Evolutionary conservation across 1,284 basidiomycete genomes (phyloP).

Genomic region (Cutaneotrichosporon dermatis): DNA sequence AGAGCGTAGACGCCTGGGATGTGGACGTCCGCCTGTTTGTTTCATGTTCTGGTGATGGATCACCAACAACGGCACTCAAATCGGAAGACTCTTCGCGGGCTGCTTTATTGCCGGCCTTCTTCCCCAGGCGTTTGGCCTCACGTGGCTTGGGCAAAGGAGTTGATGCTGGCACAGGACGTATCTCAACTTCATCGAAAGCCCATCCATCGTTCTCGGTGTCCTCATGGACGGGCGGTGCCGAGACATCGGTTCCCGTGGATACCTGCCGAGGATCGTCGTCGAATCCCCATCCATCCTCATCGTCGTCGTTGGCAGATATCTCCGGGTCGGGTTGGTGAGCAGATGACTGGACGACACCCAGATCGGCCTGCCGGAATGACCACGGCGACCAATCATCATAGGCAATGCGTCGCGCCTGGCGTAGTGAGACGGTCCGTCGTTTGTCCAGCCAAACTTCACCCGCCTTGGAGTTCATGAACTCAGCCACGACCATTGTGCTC

Average conservation of each 20-base stretch:
- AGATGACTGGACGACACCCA: too few species aligned
- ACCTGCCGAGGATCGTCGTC: slow-evolving; percentile 15
- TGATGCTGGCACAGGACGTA: neutral
- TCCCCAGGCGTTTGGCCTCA: slow-evolving; percentile 1
- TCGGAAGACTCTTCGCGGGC: slow-evolving; percentile 10
- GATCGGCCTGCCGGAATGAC: neutral
- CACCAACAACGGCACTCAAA: too few species aligned
- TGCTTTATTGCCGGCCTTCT: slow-evolving; percentile 1
- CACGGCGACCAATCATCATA: slow-evolving; percentile 1
- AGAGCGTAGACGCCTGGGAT: too few species aligned
- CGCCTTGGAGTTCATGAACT: slow-evolving; percentile 52
- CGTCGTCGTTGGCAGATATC: neutral
- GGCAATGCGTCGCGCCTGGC: neutral
- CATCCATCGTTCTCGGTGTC: slow-evolving; percentile 40
- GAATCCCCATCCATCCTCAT: slow-evolving; percentile 32
- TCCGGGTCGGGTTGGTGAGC: neutral
- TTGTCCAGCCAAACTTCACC: slow-evolving; percentile 40
- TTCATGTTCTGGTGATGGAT: too few species aligned
- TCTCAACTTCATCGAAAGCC: slow-evolving; percentile 44
- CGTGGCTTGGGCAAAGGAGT: neutral
- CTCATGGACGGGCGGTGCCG: neutral
- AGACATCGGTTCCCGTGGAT: neutral
- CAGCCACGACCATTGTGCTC: slow-evolving; percentile 12
- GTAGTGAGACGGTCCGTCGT: slow-evolving; percentile 10
- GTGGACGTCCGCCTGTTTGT: too few species aligned